Base-by-base conservation (phyloP, 345 rosid genomes). In the Hibiscus syriacus region DNA sequence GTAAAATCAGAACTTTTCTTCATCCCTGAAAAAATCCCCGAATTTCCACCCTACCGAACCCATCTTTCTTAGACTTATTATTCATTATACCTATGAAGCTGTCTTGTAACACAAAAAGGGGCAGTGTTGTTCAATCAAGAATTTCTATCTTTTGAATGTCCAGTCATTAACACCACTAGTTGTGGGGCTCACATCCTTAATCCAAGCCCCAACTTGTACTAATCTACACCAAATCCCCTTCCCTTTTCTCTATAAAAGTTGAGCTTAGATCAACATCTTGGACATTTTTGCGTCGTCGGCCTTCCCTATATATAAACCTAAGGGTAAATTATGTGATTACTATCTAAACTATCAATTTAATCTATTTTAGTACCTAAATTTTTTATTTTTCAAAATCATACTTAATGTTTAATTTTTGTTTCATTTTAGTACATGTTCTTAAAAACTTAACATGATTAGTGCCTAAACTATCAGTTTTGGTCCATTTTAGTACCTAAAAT, bases 131-230 rank as follows among this genome's bases (percentile, higher is more conserved):
- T 46, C 4, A 43, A 43, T 12, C 48, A 43, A 43, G 48, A 43
- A 12, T 11, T 43, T 43, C 48, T 43, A 43, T 52, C 41, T 58
- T 32, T 32, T 11, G 27, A 52, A 20, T 36, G 26, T 29, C 48
- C 19, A 49, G 53, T 74, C 77, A 57, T 52, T 34, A 12, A n/a
- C 36, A 67, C 34, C 61, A 62, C 36, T 75, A 9, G 59, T 70
- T 43, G 19, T 19, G 29, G 14, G 49, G 5, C 30, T 43, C 25
- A 63, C 53, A 13, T 34, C 19, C 70, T 57, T 53, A 30, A 41
- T 63, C 39, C 63, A 75, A 53, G 50, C 30, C 43, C 20, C 38
- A 49, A 69, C n/a, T 23, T 38, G 45, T 63, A 62, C 26, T 41
- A 5, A 5, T 48, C 25, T 43, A 9, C 25, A 62, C 52, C 54